These are phyloP conservation scores for Clonostachys sp. DNA, from an alignment of 2,329 filamentous ascomycete species.

Conservation along the genomic window DNA sequence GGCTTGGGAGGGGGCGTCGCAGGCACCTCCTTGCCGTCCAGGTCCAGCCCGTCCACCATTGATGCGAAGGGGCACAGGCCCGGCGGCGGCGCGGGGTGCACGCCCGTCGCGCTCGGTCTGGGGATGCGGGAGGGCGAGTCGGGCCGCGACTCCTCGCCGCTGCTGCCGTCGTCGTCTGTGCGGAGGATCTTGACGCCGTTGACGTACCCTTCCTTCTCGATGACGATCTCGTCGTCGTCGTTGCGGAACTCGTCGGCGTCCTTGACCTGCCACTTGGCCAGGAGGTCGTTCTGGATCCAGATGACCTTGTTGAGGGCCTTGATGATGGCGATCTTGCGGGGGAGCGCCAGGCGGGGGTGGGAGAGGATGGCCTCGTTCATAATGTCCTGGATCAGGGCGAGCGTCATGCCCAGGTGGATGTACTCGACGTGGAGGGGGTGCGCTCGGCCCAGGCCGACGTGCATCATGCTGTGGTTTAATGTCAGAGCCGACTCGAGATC, in stretches of 20 bases:
- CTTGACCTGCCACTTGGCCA: constrained; percentile 76
- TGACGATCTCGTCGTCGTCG: constrained; percentile 37
- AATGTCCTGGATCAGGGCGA: constrained; percentile 74
- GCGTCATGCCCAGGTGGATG: constrained; percentile 67
- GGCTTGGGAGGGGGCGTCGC: too few relatives aligned
- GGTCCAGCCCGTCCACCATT: too few relatives aligned
- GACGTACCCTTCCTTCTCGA: constrained; percentile 60
- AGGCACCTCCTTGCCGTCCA: too few relatives aligned
- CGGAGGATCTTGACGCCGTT: constrained; percentile 55
- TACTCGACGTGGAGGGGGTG: constrained; percentile 77
- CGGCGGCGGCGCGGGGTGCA: too few relatives aligned
- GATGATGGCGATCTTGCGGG: constrained; percentile 67
- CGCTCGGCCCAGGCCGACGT: constrained; percentile 68
- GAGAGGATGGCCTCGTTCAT: constrained; percentile 72
- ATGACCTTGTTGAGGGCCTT: constrained; percentile 77
- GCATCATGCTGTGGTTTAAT: constrained; percentile 58
- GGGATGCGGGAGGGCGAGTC: constrained; percentile 7
- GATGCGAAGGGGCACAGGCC: too few relatives aligned
- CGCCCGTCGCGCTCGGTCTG: neutral
- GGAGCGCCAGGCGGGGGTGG: constrained; percentile 61
- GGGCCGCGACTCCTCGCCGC: constrained; percentile 10
- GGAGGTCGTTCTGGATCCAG: constrained; percentile 85
- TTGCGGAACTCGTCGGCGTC: constrained; percentile 59
- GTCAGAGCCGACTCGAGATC: neutral
- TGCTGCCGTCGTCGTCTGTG: constrained; percentile 20